Evolutionary conservation across 331 rosid genomes (phyloP).

Genomic region (Prunus yedoensis): DNA sequence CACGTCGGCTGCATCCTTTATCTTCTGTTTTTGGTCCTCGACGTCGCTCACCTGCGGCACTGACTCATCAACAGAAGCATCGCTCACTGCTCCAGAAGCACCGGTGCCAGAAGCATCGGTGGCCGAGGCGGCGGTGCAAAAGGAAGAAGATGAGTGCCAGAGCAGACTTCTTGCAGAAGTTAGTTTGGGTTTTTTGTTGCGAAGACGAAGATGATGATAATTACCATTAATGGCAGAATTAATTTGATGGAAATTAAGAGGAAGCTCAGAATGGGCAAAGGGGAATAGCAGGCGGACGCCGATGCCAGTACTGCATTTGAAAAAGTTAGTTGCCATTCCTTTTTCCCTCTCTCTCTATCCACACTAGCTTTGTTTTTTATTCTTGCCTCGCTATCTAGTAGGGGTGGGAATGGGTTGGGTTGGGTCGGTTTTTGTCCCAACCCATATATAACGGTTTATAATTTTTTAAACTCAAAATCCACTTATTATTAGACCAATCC

Average conservation of each 20-base stretch:
- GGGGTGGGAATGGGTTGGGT: too few relatives aligned
- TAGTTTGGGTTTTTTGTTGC: background rate
- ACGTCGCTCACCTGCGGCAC: constrained; percentile 7
- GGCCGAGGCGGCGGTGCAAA: constrained; percentile 41
- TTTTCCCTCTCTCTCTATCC: background rate
- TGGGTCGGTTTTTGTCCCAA: too few relatives aligned
- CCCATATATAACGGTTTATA: too few relatives aligned
- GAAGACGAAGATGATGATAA: background rate
- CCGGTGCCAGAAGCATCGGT: constrained; percentile 13
- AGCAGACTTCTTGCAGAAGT: background rate
- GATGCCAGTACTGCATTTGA: constrained; percentile 5
- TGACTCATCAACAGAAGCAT: background rate
- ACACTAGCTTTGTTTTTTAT: background rate
- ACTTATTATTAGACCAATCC: too few relatives aligned
- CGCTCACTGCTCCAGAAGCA: constrained; percentile 12
- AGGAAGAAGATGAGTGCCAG: constrained; percentile 19
- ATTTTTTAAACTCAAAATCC: too few relatives aligned
- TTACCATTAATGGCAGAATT: background rate
- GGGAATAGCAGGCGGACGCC: background rate
- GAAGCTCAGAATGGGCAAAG: background rate
- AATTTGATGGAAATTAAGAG: background rate
- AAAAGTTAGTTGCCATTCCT: constrained; percentile 11
- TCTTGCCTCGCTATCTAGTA: too few relatives aligned
- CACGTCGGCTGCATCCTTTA: constrained; percentile 63
- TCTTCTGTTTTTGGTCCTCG: background rate